A percentile compares a stretch with the other conserved stretches of the same genome.
phyloP scores from a whole-genome alignment of 805 yeast genomes.

The Metschnikowia colocasiae region DNA sequence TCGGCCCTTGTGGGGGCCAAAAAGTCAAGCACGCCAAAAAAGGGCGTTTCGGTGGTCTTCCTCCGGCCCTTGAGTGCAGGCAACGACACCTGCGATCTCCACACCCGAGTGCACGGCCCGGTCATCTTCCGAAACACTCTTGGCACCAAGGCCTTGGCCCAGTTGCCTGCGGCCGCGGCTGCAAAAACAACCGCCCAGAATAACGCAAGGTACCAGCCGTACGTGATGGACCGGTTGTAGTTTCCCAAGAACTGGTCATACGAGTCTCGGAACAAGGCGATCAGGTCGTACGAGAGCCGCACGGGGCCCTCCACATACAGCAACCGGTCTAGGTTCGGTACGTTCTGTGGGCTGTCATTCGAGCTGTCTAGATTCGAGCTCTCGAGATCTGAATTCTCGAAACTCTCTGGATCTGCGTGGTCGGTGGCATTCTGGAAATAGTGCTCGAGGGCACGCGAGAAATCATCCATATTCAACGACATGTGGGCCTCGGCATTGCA shows the following conservation, averaged over 20 bases:
- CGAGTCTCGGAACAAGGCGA: constrained; percentile 21
- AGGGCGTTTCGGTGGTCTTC: constrained; percentile 27
- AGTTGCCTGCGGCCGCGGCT: constrained; percentile 27
- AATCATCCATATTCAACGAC: constrained; percentile 20
- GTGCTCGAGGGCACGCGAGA: constrained; percentile 19
- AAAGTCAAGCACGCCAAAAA: constrained; percentile 23
- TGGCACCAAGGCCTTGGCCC: constrained; percentile 32
- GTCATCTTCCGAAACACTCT: constrained; percentile 17
- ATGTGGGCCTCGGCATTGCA: constrained; percentile 24
- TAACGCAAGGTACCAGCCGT: constrained; percentile 25
- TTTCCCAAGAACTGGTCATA: constrained; percentile 40
- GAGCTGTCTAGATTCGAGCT: no score
- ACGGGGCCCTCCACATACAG: constrained; percentile 20
- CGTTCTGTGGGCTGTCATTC: no score
- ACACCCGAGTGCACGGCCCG: constrained; percentile 28
- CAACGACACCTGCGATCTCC: constrained; percentile 32
- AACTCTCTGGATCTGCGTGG: no score
- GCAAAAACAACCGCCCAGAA: constrained; percentile 32
- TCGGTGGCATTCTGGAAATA: constrained; percentile 8
- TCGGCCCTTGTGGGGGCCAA: constrained; percentile 23
- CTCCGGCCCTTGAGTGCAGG: constrained; percentile 36
- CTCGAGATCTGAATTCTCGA: no score
- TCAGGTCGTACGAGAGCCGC: constrained; percentile 22
- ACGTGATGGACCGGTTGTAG: constrained; percentile 39
- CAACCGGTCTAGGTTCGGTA: no score